These are phyloP conservation scores for Penicillium sp. DNA, from an alignment of 2,329 filamentous ascomycete genomes.

Conservation along the genomic window DNA sequence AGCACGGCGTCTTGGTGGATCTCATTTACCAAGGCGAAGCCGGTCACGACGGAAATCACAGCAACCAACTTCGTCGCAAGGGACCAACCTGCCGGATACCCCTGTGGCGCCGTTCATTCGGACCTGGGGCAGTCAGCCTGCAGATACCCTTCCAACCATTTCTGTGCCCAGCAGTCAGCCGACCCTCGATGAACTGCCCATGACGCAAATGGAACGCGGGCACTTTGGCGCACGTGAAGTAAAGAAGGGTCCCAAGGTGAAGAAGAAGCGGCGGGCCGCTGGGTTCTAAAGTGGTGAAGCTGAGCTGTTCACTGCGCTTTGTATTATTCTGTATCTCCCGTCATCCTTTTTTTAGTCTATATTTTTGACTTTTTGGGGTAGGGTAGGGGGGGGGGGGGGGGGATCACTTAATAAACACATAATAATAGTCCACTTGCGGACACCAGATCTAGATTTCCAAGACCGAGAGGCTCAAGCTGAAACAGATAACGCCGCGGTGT, in stretches of 20 bases:
- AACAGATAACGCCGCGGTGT: no score
- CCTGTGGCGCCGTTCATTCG: conserved; percentile 21
- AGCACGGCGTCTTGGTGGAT: conserved; percentile 9
- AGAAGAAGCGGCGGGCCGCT: conserved; percentile 37
- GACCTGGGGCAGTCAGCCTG: conserved; percentile 31
- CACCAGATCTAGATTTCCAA: no score
- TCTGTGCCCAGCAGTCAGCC: conserved; percentile 32
- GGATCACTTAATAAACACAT: no score
- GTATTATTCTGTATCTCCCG: no score
- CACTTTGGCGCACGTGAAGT: conserved; percentile 33
- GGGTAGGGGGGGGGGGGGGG: no score
- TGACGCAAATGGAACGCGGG: conserved; percentile 39
- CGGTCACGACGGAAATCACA: conserved; percentile 26
- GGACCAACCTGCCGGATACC: conserved; percentile 17
- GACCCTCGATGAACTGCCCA: conserved; percentile 28
- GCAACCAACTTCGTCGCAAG: conserved; percentile 8
- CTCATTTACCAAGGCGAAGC: conserved; percentile 16
- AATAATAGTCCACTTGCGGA: no score
- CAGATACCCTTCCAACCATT: conserved; percentile 14
- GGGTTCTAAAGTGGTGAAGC: conserved; percentile 29
- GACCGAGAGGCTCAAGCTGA: no score
- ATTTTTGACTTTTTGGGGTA: no score
- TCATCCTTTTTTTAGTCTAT: no score
- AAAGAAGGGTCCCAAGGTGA: conserved; percentile 27
- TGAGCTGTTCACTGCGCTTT: no score